Evolutionary conservation across 106 monocot species (phyloP).

Genomic region (Dioscorea dumetorum): DNA sequence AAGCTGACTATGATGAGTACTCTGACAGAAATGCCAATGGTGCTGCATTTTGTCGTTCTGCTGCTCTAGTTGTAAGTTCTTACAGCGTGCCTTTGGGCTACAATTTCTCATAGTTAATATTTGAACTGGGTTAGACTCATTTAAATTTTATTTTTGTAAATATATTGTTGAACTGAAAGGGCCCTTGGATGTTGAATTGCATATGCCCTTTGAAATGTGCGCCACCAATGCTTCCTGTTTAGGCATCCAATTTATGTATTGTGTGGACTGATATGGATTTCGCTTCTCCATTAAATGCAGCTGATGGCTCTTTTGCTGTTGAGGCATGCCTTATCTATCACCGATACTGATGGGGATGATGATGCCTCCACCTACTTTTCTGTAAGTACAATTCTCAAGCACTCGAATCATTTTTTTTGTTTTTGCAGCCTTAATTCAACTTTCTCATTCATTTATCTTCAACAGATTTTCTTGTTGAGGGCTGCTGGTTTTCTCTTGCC

Average conservation of each 20-base stretch:
- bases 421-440: neutral
- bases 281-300: constrained; percentile 25
- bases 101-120: neutral
- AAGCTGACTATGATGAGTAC: constrained; percentile 81
- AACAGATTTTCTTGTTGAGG: constrained; percentile 58
- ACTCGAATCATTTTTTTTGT: neutral
- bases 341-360: constrained; percentile 56
- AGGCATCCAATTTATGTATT: too few relatives aligned
- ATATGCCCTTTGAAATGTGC: too few relatives aligned
- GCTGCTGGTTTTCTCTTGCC: constrained; percentile 75
- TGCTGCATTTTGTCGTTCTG: constrained; percentile 65
- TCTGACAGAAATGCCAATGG: constrained; percentile 50
- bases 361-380: constrained; percentile 73
- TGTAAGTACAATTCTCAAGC: constrained; percentile 24
- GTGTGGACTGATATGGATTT: neutral
- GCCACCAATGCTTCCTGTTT: too few relatives aligned
- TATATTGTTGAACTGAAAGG: too few relatives aligned
- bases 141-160: too few relatives aligned
- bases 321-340: constrained; percentile 63
- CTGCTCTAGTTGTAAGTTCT: constrained; percentile 65
- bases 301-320: constrained; percentile 65
- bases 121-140: too few relatives aligned
- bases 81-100: neutral
- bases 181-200: too few relatives aligned
- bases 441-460: neutral